phyloP scores from a whole-genome alignment of 2,329 filamentous ascomycete species.

The Alternaria panax region DNA sequence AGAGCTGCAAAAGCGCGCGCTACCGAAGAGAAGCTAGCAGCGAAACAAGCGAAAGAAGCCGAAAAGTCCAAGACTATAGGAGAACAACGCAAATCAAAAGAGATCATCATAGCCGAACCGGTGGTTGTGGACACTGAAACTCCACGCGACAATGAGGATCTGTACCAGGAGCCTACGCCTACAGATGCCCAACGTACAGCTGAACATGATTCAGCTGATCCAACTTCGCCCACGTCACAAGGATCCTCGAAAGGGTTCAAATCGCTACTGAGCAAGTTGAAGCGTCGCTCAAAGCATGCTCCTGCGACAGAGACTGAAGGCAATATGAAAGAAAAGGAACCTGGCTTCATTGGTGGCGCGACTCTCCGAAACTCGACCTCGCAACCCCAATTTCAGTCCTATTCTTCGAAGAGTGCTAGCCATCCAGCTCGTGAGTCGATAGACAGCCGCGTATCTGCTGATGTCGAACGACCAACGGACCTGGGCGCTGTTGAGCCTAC shows the following conservation, averaged over 20 bases:
- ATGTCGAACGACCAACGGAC: slow-evolving; percentile 18
- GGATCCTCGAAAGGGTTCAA: slow-evolving; percentile 48
- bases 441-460: slow-evolving; percentile 9
- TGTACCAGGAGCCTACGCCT: slow-evolving; percentile 28
- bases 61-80: slow-evolving; percentile 61
- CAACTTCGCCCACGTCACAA: slow-evolving; percentile 36
- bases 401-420: slow-evolving; percentile 7
- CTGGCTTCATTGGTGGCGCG: slow-evolving; percentile 56
- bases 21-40: slow-evolving; percentile 57
- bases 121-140: slow-evolving; percentile 10
- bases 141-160: slow-evolving; percentile 25
- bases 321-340: slow-evolving; percentile 29
- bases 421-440: slow-evolving; percentile 14
- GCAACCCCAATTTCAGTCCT: slow-evolving; percentile 23
- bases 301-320: slow-evolving; percentile 19
- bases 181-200: slow-evolving; percentile 7
- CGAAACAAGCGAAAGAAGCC: slow-evolving; percentile 48
- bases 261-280: slow-evolving; percentile 49
- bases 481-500: slow-evolving; percentile 25
- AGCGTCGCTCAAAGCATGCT: slow-evolving; percentile 48
- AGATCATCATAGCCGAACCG: slow-evolving; percentile 32
- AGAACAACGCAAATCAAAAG: slow-evolving; percentile 61
- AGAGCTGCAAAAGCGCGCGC: slow-evolving; percentile 56
- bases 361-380: slow-evolving; percentile 41
- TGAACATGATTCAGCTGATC: slow-evolving; percentile 19